These are phyloP conservation scores for Solanum etuberosum DNA, from an alignment of 257 asterid genomes.

Conservation along the genomic window DNA sequence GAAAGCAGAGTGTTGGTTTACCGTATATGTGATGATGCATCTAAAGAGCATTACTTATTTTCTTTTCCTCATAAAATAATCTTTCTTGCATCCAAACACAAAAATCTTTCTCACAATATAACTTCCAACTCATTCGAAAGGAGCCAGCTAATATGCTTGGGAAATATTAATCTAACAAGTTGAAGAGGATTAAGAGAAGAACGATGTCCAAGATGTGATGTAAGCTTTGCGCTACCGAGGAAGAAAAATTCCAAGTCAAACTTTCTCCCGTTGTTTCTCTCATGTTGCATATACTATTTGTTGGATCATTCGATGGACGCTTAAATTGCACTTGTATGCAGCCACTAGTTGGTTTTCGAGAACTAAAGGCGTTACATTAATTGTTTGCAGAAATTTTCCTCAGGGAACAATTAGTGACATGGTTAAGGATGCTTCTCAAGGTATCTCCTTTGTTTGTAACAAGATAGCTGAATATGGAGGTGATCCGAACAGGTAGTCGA, in stretches of 20 bases:
- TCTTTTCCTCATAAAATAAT: not conserved
- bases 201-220: not conserved
- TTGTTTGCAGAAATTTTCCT: slow-evolving; percentile 82
- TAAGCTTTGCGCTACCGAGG: not conserved
- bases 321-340: not conserved
- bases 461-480: slow-evolving; percentile 94
- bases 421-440: slow-evolving; percentile 94
- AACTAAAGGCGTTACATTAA: not conserved
- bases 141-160: not conserved
- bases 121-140: not conserved
- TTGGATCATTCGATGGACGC: not conserved
- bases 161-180: not conserved
- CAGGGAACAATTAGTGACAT: slow-evolving; percentile 93
- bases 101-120: not conserved
- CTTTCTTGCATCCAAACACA: not conserved
- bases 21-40: not conserved
- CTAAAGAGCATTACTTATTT: not conserved
- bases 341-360: not conserved
- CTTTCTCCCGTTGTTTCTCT: not conserved
- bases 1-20: not conserved
- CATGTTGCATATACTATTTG: not conserved
- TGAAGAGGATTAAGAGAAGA: not conserved
- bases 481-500: slow-evolving; percentile 73
- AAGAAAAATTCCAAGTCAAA: not conserved
- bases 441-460: slow-evolving; percentile 84